phyloP scores from a whole-genome alignment of 2,329 filamentous ascomycete species.

The Penicillium sclerotigenum region DNA sequence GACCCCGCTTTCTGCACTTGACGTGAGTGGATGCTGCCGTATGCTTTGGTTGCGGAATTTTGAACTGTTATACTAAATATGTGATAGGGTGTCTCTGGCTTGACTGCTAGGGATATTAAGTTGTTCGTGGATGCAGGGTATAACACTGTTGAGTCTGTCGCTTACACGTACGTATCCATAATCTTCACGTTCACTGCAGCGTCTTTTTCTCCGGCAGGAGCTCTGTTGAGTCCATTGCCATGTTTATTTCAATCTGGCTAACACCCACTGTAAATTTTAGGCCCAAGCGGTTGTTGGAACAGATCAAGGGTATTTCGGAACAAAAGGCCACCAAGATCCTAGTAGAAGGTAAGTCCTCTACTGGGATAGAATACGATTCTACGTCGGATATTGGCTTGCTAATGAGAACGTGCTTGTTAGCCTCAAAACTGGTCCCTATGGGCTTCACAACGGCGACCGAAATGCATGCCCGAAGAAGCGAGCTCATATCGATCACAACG shows the following conservation, averaged over 20 bases:
- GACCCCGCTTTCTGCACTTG: slow-evolving; percentile 77
- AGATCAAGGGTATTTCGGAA: slow-evolving; percentile 97
- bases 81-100: slow-evolving; percentile 73
- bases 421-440: slow-evolving; percentile 95
- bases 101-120: slow-evolving; percentile 95
- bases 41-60: not conserved
- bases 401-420: slow-evolving; percentile 46
- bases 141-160: slow-evolving; percentile 92
- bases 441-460: slow-evolving; percentile 98
- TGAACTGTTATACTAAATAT: slow-evolving; percentile 5
- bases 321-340: slow-evolving; percentile 92
- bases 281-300: slow-evolving; percentile 73
- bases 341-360: slow-evolving; percentile 69
- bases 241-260: not conserved
- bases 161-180: slow-evolving; percentile 67
- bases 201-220: not conserved
- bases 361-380: not conserved
- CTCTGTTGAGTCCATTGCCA: not conserved
- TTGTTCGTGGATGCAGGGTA: slow-evolving; percentile 86
- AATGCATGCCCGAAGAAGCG: slow-evolving; percentile 95
- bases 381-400: not conserved
- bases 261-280: slow-evolving; percentile 35
- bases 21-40: slow-evolving; percentile 57
- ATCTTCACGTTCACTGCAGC: not conserved
- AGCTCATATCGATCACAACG: slow-evolving; percentile 96